Conservation (phyloP, 2,329 filamentous ascomycete genomes). For the Penicillium sp. region DNA sequence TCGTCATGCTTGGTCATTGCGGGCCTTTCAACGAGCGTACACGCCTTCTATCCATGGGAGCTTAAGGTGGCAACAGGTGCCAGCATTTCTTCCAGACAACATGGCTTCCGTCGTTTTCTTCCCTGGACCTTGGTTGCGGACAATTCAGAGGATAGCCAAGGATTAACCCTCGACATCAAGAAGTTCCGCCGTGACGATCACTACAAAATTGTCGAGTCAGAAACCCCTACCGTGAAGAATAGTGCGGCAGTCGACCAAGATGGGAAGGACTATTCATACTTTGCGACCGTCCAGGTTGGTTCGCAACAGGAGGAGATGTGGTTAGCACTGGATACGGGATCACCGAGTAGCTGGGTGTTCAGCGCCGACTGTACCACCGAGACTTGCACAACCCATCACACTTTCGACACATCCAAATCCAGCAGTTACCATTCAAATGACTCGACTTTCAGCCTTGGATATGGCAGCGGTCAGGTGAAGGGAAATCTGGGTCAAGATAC, state of each 20-base stretch:
- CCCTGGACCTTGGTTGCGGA: constrained; percentile 31
- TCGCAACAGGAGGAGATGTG: constrained; percentile 55
- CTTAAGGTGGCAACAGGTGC: constrained; percentile 26
- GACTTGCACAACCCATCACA: constrained; percentile 71
- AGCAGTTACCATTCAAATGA: constrained; percentile 59
- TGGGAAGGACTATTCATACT: constrained; percentile 60
- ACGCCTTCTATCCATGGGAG: constrained; percentile 50
- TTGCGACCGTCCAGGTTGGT: constrained; percentile 56
- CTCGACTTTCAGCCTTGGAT: constrained; percentile 65
- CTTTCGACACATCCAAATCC: constrained; percentile 70
- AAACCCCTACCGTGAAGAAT: constrained; percentile 46
- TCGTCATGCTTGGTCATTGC: constrained; percentile 40
- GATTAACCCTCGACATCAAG: constrained; percentile 42
- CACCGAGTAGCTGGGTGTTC: constrained; percentile 81
- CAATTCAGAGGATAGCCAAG: constrained; percentile 19
- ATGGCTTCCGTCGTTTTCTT: constrained; percentile 37
- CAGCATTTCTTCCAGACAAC: constrained; percentile 19
- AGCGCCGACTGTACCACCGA: constrained; percentile 67
- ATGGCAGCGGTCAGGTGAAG: constrained; percentile 75
- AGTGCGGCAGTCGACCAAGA: constrained; percentile 59
- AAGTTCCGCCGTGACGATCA: constrained; percentile 52
- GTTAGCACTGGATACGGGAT: constrained; percentile 60
- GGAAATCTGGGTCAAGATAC: constrained; percentile 70
- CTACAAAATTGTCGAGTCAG: constrained; percentile 50
- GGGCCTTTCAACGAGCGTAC: constrained; percentile 38